Evolutionary conservation across 2,329 filamentous ascomycete species (phyloP).

Genomic region (Orbilia quercus): DNA sequence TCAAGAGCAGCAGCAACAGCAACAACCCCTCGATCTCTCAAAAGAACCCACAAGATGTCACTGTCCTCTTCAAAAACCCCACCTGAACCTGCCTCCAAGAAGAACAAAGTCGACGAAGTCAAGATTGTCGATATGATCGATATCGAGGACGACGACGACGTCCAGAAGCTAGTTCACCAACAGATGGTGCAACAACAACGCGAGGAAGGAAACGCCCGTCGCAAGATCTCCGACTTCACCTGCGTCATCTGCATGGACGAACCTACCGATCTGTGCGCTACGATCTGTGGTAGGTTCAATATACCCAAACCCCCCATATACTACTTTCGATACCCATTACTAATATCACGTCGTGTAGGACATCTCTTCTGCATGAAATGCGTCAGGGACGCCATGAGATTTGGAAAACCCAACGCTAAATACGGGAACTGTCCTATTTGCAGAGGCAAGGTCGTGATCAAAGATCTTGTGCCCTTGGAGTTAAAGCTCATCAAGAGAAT

Average conservation of each 20-base stretch:
- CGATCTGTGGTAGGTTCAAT: constrained; percentile 58
- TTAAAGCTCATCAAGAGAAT: constrained; percentile 58
- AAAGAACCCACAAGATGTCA: constrained; percentile 14
- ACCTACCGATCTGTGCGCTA: constrained; percentile 58
- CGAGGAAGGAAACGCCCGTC: constrained; percentile 56
- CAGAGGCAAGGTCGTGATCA: constrained; percentile 59
- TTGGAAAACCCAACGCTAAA: constrained; percentile 56
- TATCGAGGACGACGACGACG: constrained; percentile 46
- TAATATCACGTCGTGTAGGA: constrained; percentile 54
- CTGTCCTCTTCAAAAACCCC: constrained; percentile 7
- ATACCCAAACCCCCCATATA: background rate
- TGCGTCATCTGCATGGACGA: constrained; percentile 61
- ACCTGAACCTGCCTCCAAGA: constrained; percentile 24
- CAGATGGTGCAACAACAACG: constrained; percentile 58
- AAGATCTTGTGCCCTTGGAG: constrained; percentile 59
- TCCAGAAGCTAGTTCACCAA: constrained; percentile 56
- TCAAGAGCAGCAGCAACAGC: constrained; percentile 1
- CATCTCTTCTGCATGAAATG: constrained; percentile 60
- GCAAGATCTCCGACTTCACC: constrained; percentile 59
- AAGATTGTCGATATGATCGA: constrained; percentile 53
- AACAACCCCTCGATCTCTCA: constrained; percentile 25
- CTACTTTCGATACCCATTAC: background rate
- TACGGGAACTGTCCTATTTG: constrained; percentile 59
- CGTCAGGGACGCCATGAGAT: constrained; percentile 58
- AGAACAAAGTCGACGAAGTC: constrained; percentile 42